phyloP scores from a whole-genome alignment of 2,329 filamentous ascomycete species.

The Metarhizium anisopliae region DNA sequence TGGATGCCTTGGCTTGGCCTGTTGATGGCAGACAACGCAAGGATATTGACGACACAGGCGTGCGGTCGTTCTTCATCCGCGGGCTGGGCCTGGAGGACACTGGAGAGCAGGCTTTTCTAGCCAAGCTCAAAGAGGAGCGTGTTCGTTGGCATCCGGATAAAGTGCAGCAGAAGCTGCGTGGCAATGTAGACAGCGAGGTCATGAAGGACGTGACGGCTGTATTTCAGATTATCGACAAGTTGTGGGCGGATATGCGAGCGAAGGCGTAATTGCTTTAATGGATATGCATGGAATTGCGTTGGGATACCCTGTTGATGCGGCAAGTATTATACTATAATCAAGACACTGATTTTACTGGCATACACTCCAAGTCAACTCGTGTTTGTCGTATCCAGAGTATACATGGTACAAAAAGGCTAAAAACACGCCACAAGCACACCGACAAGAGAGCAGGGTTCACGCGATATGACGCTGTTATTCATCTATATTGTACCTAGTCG shows the following conservation, averaged over 20 bases:
- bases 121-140: conserved; percentile 68
- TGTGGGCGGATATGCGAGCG: conserved; percentile 59
- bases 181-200: conserved; percentile 58
- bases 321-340: too few relatives aligned
- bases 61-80: conserved; percentile 60
- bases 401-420: too few relatives aligned
- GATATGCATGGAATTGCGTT: background rate
- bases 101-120: conserved; percentile 35
- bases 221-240: conserved; percentile 78
- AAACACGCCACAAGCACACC: too few relatives aligned
- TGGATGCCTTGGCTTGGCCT: conserved; percentile 59
- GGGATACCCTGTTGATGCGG: background rate
- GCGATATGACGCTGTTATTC: too few relatives aligned
- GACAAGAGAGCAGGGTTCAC: too few relatives aligned
- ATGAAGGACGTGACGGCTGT: conserved; percentile 79
- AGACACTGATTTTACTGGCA: too few relatives aligned
- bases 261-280: background rate
- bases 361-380: too few relatives aligned
- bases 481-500: too few relatives aligned
- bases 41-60: conserved; percentile 48
- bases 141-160: conserved; percentile 98
- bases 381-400: too few relatives aligned
- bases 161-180: conserved; percentile 81
- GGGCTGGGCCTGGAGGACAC: conserved; percentile 33
- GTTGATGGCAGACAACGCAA: conserved; percentile 47